Conservation (phyloP, 805 yeast species). For the Soucietia sequanensis region DNA sequence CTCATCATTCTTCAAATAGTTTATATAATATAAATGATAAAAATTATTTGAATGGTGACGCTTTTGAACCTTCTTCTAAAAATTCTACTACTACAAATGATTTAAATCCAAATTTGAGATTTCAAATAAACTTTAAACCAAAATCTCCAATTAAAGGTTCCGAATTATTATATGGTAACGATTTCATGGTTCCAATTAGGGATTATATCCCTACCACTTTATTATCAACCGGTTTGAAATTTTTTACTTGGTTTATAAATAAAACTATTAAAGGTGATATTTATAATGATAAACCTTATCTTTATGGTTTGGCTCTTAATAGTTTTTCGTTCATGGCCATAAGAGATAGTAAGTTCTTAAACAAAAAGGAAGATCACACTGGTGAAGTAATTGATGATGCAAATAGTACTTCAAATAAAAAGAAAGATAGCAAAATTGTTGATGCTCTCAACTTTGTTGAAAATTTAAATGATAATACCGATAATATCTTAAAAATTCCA, state of each 20-base stretch:
- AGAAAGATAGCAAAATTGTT: not conserved
- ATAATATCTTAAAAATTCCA: constrained; percentile 29
- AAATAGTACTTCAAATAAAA: not conserved
- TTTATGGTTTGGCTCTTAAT: constrained; percentile 61
- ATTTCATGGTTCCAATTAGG: constrained; percentile 56
- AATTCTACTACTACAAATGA: constrained; percentile 3
- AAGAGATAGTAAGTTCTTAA: constrained; percentile 14
- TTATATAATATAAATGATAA: constrained; percentile 27
- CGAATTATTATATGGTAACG: constrained; percentile 66
- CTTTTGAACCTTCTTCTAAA: constrained; percentile 37
- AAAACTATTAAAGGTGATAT: constrained; percentile 66
- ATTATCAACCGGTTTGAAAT: constrained; percentile 47
- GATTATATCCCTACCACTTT: constrained; percentile 55
- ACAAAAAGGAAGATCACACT: no score
- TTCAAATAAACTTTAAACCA: constrained; percentile 43
- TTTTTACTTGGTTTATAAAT: constrained; percentile 58
- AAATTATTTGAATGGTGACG: constrained; percentile 25
- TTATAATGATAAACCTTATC: constrained; percentile 57
- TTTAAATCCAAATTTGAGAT: constrained; percentile 27
- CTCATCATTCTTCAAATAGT: constrained; percentile 32
- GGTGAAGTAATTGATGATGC: constrained; percentile 1
- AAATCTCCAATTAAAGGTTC: constrained; percentile 45
- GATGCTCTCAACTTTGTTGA: constrained; percentile 18
- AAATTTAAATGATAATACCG: constrained; percentile 21
- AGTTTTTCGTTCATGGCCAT: constrained; percentile 51